Base-by-base conservation (phyloP, 495 filamentous ascomycete genomes). In the Chaetomium tenue region DNA sequence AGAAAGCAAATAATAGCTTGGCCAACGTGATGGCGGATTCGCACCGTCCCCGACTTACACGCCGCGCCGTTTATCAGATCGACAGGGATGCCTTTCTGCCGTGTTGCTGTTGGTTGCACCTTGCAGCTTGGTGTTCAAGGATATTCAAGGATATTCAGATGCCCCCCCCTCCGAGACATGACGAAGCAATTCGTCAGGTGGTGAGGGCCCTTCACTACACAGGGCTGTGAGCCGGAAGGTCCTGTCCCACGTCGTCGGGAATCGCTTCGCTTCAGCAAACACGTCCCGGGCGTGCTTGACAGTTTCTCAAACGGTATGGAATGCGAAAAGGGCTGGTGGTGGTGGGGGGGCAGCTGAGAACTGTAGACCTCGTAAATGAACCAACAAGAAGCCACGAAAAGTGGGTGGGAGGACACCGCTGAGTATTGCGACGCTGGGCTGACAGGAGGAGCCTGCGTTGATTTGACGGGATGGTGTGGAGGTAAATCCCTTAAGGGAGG, bases 351-450 rank as follows among this genome's bases (percentile, higher is more conserved):
- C 18, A 28, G 26, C 11, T 37, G 33, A 40, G 42, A 39, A 2
- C 18, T 15, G 9, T n/a, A 58, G 37, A 44, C 20, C 33, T 44
- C 55, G 55, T 44, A 42, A 37, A 39, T 44, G 20, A 60, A 28
- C 58, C 42, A 37, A 50, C 44, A 44, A 44, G 44, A 30, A 23
- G 1, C 11, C 2, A 0, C n/a, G 40, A 25, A 48, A 30, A 1
- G 42, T 16, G 40, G 0, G 40, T 47, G 40, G 57, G 46, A 20
- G 23, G 55, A 42, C 8, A 50, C 5, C 46, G 13, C 40, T 39
- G n/a, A 22, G 44, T 20, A 26, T 26, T 58, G 40, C 57, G 25
- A 47, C 39, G 37, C 39, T 58, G 55, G 39, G 55, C 55, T 58
- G 55, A 37, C 18, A 57, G 30, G 54, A 40, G 33, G 46, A 47